These are phyloP conservation scores for Coniochaeta hoffmannii DNA, from an alignment of 2,329 filamentous ascomycete genomes.

Conservation along the genomic window DNA sequence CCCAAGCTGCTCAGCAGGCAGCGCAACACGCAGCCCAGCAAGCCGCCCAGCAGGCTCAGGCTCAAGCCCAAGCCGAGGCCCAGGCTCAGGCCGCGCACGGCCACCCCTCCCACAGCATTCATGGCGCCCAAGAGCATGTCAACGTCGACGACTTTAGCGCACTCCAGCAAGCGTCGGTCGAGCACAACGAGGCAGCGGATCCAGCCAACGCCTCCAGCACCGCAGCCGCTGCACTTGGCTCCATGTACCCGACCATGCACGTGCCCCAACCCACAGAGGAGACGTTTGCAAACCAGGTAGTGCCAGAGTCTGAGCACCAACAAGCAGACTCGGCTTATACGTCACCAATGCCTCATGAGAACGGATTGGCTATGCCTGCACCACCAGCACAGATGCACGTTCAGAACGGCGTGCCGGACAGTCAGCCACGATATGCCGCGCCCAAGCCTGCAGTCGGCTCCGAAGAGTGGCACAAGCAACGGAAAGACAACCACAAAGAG, in stretches of 20 bases:
- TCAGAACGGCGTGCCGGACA: slow-evolving; percentile 30
- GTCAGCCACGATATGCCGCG: slow-evolving; percentile 24
- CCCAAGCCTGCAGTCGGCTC: slow-evolving; percentile 87
- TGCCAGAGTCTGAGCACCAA: slow-evolving; percentile 27
- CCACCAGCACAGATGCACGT: slow-evolving; percentile 18
- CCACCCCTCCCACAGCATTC: neutral
- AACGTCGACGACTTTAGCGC: slow-evolving; percentile 49
- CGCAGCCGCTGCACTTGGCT: slow-evolving; percentile 49
- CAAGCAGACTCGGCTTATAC: slow-evolving; percentile 23
- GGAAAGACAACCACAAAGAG: slow-evolving; percentile 98
- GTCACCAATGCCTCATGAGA: slow-evolving; percentile 18
- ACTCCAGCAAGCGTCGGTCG: slow-evolving; percentile 44
- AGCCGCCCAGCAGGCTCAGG: neutral
- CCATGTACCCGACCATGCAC: slow-evolving; percentile 53
- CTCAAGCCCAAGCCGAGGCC: neutral
- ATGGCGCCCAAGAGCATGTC: slow-evolving; percentile 21
- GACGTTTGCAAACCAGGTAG: slow-evolving; percentile 48
- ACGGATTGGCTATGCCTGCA: slow-evolving; percentile 6
- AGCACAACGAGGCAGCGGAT: slow-evolving; percentile 40
- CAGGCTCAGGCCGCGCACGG: neutral
- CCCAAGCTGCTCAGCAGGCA: slow-evolving; percentile 9
- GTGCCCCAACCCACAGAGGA: slow-evolving; percentile 51
- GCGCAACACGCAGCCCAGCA: slow-evolving; percentile 19
- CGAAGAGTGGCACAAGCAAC: slow-evolving; percentile 95
- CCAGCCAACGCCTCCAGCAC: slow-evolving; percentile 49